These are phyloP conservation scores for Citrus cavaleriei DNA, from an alignment of 345 rosid species.

Conservation along the genomic window DNA sequence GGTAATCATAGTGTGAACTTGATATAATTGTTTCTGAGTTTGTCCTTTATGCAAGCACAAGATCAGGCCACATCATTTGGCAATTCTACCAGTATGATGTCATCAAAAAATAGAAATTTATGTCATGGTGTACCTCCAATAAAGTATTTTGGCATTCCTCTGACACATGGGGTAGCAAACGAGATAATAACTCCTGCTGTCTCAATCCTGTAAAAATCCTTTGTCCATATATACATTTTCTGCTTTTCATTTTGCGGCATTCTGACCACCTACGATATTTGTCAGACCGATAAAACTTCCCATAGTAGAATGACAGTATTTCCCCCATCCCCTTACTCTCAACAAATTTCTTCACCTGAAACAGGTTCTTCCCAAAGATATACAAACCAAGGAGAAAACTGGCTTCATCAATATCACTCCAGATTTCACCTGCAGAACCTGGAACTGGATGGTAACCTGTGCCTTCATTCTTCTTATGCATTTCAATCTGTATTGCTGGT, in stretches of 20 bases:
- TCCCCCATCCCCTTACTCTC: slow-evolving; percentile 45
- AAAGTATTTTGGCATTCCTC: slow-evolving; percentile 31
- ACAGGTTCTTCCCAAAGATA: slow-evolving; percentile 59
- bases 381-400: slow-evolving; percentile 57
- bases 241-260: slow-evolving; percentile 41
- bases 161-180: slow-evolving; percentile 35
- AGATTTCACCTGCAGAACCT: slow-evolving; percentile 25
- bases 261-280: slow-evolving; percentile 53
- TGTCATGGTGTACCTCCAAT: slow-evolving; percentile 39
- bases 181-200: slow-evolving; percentile 54
- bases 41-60: not conserved
- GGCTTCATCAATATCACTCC: slow-evolving; percentile 37
- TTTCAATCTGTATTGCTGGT: slow-evolving; percentile 15
- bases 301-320: slow-evolving; percentile 49
- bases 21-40: not conserved
- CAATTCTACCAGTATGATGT: not conserved
- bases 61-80: not conserved
- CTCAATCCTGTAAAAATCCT: slow-evolving; percentile 52
- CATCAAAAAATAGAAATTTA: not conserved
- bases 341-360: slow-evolving; percentile 44
- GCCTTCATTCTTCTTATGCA: slow-evolving; percentile 9
- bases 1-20: not conserved
- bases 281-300: slow-evolving; percentile 47
- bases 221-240: slow-evolving; percentile 40
- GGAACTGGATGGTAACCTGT: slow-evolving; percentile 30